Base-by-base conservation (phyloP, 345 rosid genomes). In the Hibiscus tridactylites region DNA sequence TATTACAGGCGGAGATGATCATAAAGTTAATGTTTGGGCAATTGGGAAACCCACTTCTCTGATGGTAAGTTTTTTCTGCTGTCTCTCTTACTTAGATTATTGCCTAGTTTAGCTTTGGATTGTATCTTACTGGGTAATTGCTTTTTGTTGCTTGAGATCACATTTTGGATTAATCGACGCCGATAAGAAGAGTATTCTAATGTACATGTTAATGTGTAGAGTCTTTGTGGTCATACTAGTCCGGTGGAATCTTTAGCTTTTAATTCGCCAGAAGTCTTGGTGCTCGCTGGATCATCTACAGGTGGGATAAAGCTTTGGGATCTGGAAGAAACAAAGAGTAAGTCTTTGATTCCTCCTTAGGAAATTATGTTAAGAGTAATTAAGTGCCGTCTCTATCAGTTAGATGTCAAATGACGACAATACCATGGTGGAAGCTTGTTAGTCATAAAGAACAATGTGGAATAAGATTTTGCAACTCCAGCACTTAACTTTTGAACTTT, bases 1-100 rank as follows among this genome's bases (percentile, higher is more conserved):
- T 75, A 73, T 92, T 37, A 92, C 93, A 0, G 99, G 99, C 3
- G 92, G 97, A 61, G 99, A 92, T 86, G 99, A 95, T 80, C 76
- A 80, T 68, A 92, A 88, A 61, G 96, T 90, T 72, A 92, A 95
- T 80, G 91, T 95, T 69, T 95, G 99, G 99, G 84, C 93, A 2
- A 88, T 92, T 10, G 99, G 96, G 60, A 95, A 90, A 65, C 88
- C 94, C 64, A 85, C 88, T 77, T 88, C 97, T 69, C 77, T 92
- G 49, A 87, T 90, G 99, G 99, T 95, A 6, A 72, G 76, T 80
- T 68, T 47, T 31, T 52, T 0, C 15, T 15, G 46, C 11, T 1
- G 11, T 9, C 46, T 9, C 46, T 42, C 46, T 42, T 33, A 33
- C 37, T 33, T 42, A 8, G 46, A 42, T 42, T 42, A 8, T 42